phyloP scores from a whole-genome alignment of 257 asterid species.

The Eustoma russellianum region DNA sequence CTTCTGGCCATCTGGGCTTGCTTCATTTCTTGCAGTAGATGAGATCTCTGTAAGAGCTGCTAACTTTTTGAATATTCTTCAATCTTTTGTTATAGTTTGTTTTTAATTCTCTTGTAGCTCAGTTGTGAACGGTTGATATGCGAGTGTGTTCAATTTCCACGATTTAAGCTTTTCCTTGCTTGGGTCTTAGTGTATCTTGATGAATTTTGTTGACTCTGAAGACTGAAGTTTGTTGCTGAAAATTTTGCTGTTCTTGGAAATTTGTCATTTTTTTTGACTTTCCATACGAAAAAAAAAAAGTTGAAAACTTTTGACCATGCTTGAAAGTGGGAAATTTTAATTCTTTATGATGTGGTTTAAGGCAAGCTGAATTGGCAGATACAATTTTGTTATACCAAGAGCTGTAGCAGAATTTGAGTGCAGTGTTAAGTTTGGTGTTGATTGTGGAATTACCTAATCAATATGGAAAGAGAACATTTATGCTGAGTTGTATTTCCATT shows the following conservation, averaged over 20 bases:
- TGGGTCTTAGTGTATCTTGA: constrained; percentile 25
- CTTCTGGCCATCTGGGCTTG: constrained; percentile 7
- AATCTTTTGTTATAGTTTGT: too few species aligned
- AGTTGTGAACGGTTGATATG: constrained; percentile 6
- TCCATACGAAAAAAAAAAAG: constrained; percentile 22
- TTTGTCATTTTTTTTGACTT: constrained; percentile 5
- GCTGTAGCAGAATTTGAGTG: too few species aligned
- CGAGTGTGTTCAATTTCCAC: background rate
- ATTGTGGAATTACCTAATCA: too few species aligned
- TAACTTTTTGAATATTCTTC: constrained; percentile 6
- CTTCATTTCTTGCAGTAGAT: constrained; percentile 11
- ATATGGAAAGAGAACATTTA: too few species aligned
- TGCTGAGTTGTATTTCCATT: too few species aligned
- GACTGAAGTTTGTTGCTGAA: constrained; percentile 10
- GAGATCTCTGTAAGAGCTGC: constrained; percentile 37
- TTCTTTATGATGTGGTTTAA: constrained; percentile 9
- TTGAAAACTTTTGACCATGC: constrained; percentile 35
- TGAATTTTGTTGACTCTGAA: constrained; percentile 12
- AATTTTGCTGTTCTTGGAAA: background rate
- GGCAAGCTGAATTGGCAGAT: background rate
- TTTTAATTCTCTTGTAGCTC: background rate
- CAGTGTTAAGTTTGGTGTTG: too few species aligned
- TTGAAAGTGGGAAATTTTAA: constrained; percentile 11
- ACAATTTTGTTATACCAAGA: background rate
- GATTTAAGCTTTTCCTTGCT: constrained; percentile 11